Conservation (phyloP, 2,329 filamentous ascomycete species). For the Nemania serpens region DNA sequence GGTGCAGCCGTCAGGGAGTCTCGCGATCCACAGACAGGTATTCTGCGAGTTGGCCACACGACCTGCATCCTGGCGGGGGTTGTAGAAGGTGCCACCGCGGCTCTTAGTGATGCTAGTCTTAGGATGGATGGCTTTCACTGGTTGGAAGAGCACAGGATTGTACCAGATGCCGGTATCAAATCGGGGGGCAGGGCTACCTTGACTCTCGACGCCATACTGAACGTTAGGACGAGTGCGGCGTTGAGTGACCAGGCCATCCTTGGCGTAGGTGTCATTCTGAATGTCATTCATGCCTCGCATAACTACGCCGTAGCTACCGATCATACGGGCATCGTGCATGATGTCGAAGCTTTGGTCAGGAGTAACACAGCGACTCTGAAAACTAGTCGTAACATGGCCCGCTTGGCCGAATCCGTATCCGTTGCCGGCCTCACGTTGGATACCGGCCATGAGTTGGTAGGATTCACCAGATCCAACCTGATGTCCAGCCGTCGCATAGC, state of each 20-base stretch:
- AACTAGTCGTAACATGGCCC: background rate
- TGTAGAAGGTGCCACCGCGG: background rate
- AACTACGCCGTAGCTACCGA: background rate
- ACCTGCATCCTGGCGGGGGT: too few species aligned
- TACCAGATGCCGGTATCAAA: too few species aligned
- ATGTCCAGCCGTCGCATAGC: background rate
- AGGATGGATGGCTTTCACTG: too few species aligned
- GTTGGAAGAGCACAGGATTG: too few species aligned
- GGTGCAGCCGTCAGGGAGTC: background rate
- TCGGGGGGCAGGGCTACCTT: too few species aligned
- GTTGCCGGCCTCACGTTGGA: background rate
- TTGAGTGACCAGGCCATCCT: background rate
- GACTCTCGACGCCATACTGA: too few species aligned
- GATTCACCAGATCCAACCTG: background rate
- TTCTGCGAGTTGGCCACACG: background rate
- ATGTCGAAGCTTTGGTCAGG: background rate
- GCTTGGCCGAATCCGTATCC: background rate
- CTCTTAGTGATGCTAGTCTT: too few species aligned
- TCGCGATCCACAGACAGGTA: background rate
- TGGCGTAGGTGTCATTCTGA: background rate
- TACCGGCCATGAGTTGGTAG: background rate
- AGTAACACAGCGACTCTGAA: background rate
- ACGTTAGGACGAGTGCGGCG: too few species aligned
- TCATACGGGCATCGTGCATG: background rate
- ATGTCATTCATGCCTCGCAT: background rate